A percentile compares a stretch with the other conserved stretches of the same genome.
Evolutionary conservation across 805 yeast species (phyloP).

Genomic region (Teunomyces gatunensis): DNA sequence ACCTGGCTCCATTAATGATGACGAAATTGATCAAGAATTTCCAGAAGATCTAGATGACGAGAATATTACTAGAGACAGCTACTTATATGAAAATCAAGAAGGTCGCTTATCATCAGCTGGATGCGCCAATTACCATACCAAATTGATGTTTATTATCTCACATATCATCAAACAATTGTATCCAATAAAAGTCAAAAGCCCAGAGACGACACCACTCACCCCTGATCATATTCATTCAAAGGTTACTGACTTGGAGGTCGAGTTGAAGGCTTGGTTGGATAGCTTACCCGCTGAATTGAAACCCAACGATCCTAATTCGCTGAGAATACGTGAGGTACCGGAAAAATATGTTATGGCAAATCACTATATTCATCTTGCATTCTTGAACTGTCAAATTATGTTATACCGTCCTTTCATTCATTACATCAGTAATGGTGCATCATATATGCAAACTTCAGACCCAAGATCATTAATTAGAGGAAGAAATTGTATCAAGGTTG

Average conservation of each 20-base stretch:
- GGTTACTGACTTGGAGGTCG: slow-evolving; percentile 64
- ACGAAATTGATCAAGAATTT: slow-evolving; percentile 82
- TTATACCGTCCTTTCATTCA: slow-evolving; percentile 88
- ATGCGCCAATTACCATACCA: slow-evolving; percentile 84
- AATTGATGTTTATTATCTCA: slow-evolving; percentile 64
- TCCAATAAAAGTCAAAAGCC: slow-evolving; percentile 55
- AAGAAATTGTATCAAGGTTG: slow-evolving; percentile 78
- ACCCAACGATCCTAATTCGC: slow-evolving; percentile 59
- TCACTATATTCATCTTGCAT: slow-evolving; percentile 67
- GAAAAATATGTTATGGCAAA: slow-evolving; percentile 69
- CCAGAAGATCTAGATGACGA: slow-evolving; percentile 87
- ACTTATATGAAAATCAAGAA: slow-evolving; percentile 46
- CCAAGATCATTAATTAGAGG: slow-evolving; percentile 71
- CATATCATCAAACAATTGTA: slow-evolving; percentile 71
- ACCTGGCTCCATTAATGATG: slow-evolving; percentile 72
- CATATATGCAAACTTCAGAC: slow-evolving; percentile 35
- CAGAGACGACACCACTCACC: slow-evolving; percentile 14
- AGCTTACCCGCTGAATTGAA: slow-evolving; percentile 66
- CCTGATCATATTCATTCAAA: slow-evolving; percentile 39
- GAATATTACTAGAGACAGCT: slow-evolving; percentile 67
- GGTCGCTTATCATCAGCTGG: slow-evolving; percentile 64
- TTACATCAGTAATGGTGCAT: slow-evolving; percentile 58
- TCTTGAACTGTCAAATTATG: slow-evolving; percentile 73
- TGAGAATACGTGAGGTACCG: slow-evolving; percentile 31
- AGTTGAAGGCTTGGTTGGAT: slow-evolving; percentile 69